Conservation (phyloP, 805 yeast genomes). For the Saturnispora diversa region DNA sequence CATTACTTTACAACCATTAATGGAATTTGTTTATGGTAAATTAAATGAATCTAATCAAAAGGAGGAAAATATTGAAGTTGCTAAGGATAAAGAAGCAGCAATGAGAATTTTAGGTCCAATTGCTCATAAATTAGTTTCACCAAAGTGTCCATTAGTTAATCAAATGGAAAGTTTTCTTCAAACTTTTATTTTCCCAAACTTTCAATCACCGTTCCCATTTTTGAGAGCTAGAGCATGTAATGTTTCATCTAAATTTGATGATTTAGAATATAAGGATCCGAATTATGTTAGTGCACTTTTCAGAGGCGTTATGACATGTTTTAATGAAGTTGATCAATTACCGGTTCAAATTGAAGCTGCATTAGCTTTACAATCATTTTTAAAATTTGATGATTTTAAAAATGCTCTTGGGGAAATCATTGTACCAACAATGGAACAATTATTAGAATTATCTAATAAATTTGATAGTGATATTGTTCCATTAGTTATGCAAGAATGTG, state of each 20-base stretch:
- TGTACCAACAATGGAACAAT: constrained; percentile 72
- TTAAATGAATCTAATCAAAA: constrained; percentile 32
- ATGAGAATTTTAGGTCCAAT: constrained; percentile 72
- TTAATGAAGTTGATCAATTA: constrained; percentile 40
- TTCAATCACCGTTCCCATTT: constrained; percentile 53
- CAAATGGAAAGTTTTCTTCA: constrained; percentile 67
- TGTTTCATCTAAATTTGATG: constrained; percentile 56
- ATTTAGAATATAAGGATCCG: constrained; percentile 41
- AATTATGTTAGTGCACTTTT: constrained; percentile 33
- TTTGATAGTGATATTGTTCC: constrained; percentile 83
- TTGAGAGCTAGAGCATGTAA: constrained; percentile 72
- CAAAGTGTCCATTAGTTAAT: constrained; percentile 46
- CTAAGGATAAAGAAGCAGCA: constrained; percentile 69
- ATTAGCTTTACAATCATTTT: constrained; percentile 72
- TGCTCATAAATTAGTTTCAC: constrained; percentile 46
- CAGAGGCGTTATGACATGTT: constrained; percentile 39
- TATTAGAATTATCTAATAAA: constrained; percentile 65
- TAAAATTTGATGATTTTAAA: constrained; percentile 56
- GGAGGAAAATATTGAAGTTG: constrained; percentile 39
- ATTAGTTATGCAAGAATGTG: constrained; percentile 92
- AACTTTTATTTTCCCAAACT: constrained; percentile 61
- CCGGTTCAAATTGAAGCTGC: constrained; percentile 85
- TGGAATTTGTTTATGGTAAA: constrained; percentile 50
- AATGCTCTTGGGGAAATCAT: constrained; percentile 61
- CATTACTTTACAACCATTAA: constrained; percentile 49